Base-by-base conservation (phyloP, 768 basidiomycete species). In the Boletus subparvulus region DNA sequence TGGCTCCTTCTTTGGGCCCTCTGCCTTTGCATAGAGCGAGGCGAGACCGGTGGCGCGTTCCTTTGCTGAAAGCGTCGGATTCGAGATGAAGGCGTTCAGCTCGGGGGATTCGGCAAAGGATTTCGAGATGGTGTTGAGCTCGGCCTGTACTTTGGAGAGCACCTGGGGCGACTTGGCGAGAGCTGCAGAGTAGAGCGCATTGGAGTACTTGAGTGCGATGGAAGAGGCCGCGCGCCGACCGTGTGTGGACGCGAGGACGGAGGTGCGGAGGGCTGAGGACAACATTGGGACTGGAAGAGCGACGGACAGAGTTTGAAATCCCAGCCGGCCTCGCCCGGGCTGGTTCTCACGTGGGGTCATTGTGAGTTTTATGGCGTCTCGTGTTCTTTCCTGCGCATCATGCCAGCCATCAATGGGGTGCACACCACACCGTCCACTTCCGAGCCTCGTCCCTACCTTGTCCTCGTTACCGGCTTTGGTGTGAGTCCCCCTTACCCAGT, bases 31-130 rank as follows among this genome's bases (percentile, higher is more conserved):
- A 69, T 85, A 86, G 68, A 98, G 75, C 47, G 78, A 71, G 36
- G 81, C 69, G 57, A 99, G 83, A 56, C 88, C 89, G 1, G 80
- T 72, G 17, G 76, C 66, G 65, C 93, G 87, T 54, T 97, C 95
- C 46, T 84, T 80, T 43, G 82, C 74, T 9, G 94, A 92, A 19
- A 99, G 83, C 11, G 96, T 95, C 44, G 97, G 97, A 80, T 99
- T 98, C 63, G 75, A 74, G 69, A 99, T 79, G 76, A 96, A 92
- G 4, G 83, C 72, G 56, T 75, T 76, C 64, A 94, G 73, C 63
- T 87, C 84, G 54, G 87, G 79, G 56, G 82, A 79, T 37, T 80
- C 75, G 68, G 83, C 79, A 73, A 98, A 82, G 71, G 86, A 78
- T 69, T 80, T 80, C 61, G 85, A 78, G 72, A 98, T 83, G 62